Conservation (phyloP, 768 basidiomycete genomes). For the Podaxis sp. region DNA sequence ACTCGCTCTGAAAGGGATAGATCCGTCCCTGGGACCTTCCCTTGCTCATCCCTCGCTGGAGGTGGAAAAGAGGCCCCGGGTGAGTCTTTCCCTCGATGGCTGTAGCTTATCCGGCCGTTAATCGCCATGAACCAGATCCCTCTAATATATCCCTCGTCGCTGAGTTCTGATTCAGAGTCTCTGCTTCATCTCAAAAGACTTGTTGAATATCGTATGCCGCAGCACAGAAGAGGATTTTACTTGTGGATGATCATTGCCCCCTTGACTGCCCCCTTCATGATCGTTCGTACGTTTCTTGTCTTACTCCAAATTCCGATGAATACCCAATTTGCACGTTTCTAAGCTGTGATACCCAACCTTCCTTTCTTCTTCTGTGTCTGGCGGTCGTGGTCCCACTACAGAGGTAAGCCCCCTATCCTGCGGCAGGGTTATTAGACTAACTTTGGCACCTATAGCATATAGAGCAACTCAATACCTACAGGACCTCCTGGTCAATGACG, state of each 20-base stretch:
- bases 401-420: slow-evolving; percentile 40
- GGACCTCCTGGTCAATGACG: slow-evolving; percentile 51
- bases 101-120: background rate
- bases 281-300: slow-evolving; percentile 59
- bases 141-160: slow-evolving; percentile 56
- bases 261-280: slow-evolving; percentile 70
- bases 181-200: slow-evolving; percentile 49
- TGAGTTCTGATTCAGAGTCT: slow-evolving; percentile 31
- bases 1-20: slow-evolving; percentile 67
- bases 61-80: slow-evolving; percentile 13
- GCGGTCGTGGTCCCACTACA: slow-evolving; percentile 85
- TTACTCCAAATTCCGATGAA: background rate
- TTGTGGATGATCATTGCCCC: slow-evolving; percentile 67
- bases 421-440: background rate
- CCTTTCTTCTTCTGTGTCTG: slow-evolving; percentile 86
- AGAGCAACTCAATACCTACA: slow-evolving; percentile 69
- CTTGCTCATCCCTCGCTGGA: slow-evolving; percentile 27
- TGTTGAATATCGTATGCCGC: slow-evolving; percentile 53
- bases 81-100: background rate
- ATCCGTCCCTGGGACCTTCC: slow-evolving; percentile 66
- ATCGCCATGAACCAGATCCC: slow-evolving; percentile 47
- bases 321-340: background rate
- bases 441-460: slow-evolving; percentile 44
- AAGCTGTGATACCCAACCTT: slow-evolving; percentile 79
- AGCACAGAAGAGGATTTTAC: slow-evolving; percentile 64